phyloP scores from a whole-genome alignment of 2,329 filamentous ascomycete genomes.

The Colletotrichum sp. region DNA sequence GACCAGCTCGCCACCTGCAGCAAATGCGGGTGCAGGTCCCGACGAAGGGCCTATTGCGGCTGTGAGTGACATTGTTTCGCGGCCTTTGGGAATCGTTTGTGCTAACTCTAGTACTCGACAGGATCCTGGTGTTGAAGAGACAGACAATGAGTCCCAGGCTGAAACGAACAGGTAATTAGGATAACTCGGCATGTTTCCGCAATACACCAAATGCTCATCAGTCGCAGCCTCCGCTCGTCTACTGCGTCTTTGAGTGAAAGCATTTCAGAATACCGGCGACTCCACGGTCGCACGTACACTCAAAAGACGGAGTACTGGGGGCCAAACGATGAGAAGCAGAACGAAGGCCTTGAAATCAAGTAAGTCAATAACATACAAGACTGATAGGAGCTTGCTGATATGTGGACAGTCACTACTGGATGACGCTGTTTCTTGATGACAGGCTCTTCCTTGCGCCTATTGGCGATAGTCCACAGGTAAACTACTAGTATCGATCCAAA shows the following conservation, averaged over 20 bases:
- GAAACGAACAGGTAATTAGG: background rate
- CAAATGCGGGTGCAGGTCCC: background rate
- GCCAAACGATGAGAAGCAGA: background rate
- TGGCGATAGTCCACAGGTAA: constrained; percentile 26
- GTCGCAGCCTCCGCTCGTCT: background rate
- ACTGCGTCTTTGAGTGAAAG: background rate
- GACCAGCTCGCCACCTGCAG: background rate
- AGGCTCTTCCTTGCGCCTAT: constrained; percentile 43
- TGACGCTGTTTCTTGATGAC: constrained; percentile 33
- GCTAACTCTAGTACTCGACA: background rate
- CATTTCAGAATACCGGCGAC: background rate
- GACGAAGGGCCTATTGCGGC: background rate
- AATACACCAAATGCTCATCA: background rate
- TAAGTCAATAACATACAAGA: background rate
- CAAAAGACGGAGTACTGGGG: background rate
- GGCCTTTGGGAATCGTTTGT: background rate
- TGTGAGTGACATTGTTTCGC: background rate
- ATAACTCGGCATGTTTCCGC: background rate
- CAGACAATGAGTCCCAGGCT: background rate
- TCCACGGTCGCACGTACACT: background rate
- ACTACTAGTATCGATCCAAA: background rate
- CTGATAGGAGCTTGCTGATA: background rate
- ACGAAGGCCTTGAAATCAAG: background rate
- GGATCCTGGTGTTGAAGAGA: background rate
- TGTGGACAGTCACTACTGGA: background rate